Evolutionary conservation across 495 filamentous ascomycete species (phyloP).

Genomic region (Acidomyces sp.): DNA sequence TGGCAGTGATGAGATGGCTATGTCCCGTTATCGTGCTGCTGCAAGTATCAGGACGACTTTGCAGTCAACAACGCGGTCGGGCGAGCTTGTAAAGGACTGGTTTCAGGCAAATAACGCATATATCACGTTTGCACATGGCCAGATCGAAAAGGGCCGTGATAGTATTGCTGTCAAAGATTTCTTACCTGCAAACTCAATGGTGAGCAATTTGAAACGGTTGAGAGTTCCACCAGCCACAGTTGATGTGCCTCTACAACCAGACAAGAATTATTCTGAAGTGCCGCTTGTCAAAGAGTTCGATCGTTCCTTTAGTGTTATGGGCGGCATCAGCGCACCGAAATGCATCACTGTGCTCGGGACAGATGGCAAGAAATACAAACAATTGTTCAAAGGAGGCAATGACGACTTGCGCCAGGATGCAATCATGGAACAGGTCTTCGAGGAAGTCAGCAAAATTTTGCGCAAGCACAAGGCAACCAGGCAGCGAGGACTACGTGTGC

Average conservation of each 20-base stretch:
- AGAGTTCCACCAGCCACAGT: slow-evolving; percentile 82
- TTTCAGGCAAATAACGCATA: slow-evolving; percentile 62
- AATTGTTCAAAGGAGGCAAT: slow-evolving; percentile 87
- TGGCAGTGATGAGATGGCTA: slow-evolving; percentile 56
- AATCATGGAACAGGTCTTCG: slow-evolving; percentile 99
- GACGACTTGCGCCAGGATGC: slow-evolving; percentile 97
- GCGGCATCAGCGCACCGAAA: slow-evolving; percentile 82
- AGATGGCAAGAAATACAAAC: slow-evolving; percentile 68
- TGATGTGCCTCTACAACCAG: slow-evolving; percentile 59
- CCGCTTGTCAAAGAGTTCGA: slow-evolving; percentile 58
- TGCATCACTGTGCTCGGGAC: slow-evolving; percentile 66
- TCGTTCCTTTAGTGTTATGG: slow-evolving; percentile 66
- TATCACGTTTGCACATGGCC: slow-evolving; percentile 46
- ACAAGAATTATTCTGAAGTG: slow-evolving; percentile 61
- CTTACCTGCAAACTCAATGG: slow-evolving; percentile 38
- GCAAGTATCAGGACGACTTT: slow-evolving; percentile 49
- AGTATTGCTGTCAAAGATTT: slow-evolving; percentile 54
- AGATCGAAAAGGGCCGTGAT: slow-evolving; percentile 31
- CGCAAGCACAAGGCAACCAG: slow-evolving; percentile 72
- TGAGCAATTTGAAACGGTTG: slow-evolving; percentile 44
- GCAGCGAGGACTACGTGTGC: slow-evolving; percentile 73
- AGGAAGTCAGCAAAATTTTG: slow-evolving; percentile 80
- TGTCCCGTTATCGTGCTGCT: slow-evolving; percentile 60
- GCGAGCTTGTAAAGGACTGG: slow-evolving; percentile 49
- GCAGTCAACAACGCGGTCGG: slow-evolving; percentile 34